Evolutionary conservation across 2,329 filamentous ascomycete genomes (phyloP).

Genomic region (Purpureocillium takamizusanense): DNA sequence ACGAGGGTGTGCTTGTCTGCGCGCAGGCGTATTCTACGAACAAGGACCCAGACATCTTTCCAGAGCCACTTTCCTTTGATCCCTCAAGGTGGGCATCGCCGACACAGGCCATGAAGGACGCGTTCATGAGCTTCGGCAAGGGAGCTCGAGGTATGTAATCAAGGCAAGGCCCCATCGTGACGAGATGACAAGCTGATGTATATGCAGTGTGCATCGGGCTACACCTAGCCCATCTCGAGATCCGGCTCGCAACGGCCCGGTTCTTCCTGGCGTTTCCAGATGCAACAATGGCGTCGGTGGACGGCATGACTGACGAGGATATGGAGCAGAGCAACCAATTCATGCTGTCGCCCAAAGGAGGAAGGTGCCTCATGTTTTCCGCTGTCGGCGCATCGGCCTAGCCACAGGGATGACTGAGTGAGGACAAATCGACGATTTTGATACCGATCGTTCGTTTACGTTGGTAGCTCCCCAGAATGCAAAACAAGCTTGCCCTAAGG

Average conservation of each 20-base stretch:
- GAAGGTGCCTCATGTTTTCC: conserved; percentile 14
- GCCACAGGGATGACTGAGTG: too few relatives aligned
- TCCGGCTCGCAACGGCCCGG: conserved; percentile 37
- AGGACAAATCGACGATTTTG: too few relatives aligned
- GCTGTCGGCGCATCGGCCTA: too few relatives aligned
- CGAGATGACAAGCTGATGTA: background rate
- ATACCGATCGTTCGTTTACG: too few relatives aligned
- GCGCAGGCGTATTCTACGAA: conserved; percentile 38
- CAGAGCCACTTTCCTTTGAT: conserved; percentile 10
- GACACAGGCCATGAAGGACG: conserved; percentile 31
- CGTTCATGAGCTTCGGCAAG: conserved; percentile 41
- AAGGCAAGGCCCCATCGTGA: too few relatives aligned
- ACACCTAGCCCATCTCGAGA: conserved; percentile 46
- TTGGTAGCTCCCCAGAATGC: too few relatives aligned
- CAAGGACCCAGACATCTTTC: conserved; percentile 26
- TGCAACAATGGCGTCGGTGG: conserved; percentile 16
- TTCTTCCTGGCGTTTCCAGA: conserved; percentile 39
- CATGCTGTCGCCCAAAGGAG: conserved; percentile 16
- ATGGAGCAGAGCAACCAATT: conserved; percentile 22
- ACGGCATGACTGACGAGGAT: conserved; percentile 22
- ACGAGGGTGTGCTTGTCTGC: conserved; percentile 25
- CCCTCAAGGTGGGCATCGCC: conserved; percentile 27
- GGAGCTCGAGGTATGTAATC: conserved; percentile 30
- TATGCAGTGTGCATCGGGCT: conserved; percentile 40
- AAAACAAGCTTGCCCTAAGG: too few relatives aligned